Base-by-base conservation (phyloP, 768 basidiomycete species). In the Lyophyllum atratum region DNA sequence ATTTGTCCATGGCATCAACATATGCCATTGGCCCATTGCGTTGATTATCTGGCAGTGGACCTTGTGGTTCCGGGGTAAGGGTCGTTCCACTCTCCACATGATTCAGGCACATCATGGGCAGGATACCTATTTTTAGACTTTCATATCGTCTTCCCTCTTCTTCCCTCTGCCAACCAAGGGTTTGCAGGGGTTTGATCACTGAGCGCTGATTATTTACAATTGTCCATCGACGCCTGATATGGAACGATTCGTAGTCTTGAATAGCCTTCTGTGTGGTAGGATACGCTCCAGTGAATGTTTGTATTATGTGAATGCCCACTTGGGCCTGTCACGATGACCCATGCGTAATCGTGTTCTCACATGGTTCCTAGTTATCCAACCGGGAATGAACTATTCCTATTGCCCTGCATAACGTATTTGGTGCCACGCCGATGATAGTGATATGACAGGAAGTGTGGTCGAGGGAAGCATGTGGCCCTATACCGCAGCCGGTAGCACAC, bases 401-500 rank as follows among this genome's bases (percentile, higher is more conserved):
- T n/a, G n/a, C n/a, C n/a, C n/a, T n/a, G n/a, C n/a, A n/a, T n/a
- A n/a, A n/a, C n/a, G n/a, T n/a, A n/a, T n/a, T n/a, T n/a, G n/a
- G n/a, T n/a, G n/a, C n/a, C n/a, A n/a, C n/a, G n/a, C n/a, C n/a
- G n/a, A n/a, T n/a, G n/a, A n/a, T n/a, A n/a, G n/a, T n/a, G n/a
- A n/a, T 24, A 40, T 22, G 15, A n/a, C 19, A 9, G 15, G n/a
- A n/a, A 17, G 12, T n/a, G 25, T 14, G 19, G 45, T 25, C 28
- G 24, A 37, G 19, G n/a, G 39, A 34, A 17, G 46, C 37, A 28
- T 49, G 42, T 50, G 58, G 40, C 17, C 26, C 48, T 40, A 58
- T 22, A 49, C 28, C 19, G 34, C 60, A 49, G 53, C 62, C 42
- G 72, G 59, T 4, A 85, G 57, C 9, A 95, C 90, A 64, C 90